Base-by-base conservation (phyloP, 495 filamentous ascomycete genomes). In the Xylaria palmicola region DNA sequence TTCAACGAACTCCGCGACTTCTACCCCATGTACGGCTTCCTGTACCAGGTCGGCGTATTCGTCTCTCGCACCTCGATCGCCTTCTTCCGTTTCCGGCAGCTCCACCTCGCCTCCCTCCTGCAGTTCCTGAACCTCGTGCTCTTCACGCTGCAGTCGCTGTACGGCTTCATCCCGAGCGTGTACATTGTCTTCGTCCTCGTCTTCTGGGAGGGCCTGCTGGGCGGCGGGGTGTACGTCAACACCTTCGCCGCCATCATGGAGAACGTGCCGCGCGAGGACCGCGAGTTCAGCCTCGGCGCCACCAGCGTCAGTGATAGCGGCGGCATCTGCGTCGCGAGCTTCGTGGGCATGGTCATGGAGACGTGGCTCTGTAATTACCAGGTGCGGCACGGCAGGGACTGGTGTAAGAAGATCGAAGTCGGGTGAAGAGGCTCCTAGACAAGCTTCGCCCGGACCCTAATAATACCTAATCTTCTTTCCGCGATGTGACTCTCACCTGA, bases 171-270 rank as follows among this genome's bases (percentile, higher is more conserved):
- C 39, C 93, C 93, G 0, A 90, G 75, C 56, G 87, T 97, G 9
- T 97, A 89, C 66, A 66, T 96, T 20, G 73, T 97, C 4, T 97
- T 96, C 70, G 67, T 81, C 6, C 77, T 97, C 45, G 76, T 96
- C n/a, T 96, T 97, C 69, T 97, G 94, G 93, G 93, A 97, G 70
- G 94, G 94, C 0, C 72, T 98, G 39, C 78, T 98, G 0, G 94
- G 94, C 6, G 94, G 94, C 0, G 74, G 88, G 8, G 94, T 97
- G 0, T 98, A 98, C 67, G 92, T 98, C 44, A 97, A 93, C 60
- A 96, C 93, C 0, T 98, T 97, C 74, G 91, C 93, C 0, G 89
- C 93, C 72, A 72, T 98, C 61, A 86, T 87, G 66, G 90, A 97
- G 55, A 83, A 85, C 8, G 88, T 96, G 0, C 83, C 85, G 0